Evolutionary conservation across 2,329 filamentous ascomycete species (phyloP), one percentile per base, ranked within the genome.

Genomic region (Mycocentrospora acerina): DNA sequence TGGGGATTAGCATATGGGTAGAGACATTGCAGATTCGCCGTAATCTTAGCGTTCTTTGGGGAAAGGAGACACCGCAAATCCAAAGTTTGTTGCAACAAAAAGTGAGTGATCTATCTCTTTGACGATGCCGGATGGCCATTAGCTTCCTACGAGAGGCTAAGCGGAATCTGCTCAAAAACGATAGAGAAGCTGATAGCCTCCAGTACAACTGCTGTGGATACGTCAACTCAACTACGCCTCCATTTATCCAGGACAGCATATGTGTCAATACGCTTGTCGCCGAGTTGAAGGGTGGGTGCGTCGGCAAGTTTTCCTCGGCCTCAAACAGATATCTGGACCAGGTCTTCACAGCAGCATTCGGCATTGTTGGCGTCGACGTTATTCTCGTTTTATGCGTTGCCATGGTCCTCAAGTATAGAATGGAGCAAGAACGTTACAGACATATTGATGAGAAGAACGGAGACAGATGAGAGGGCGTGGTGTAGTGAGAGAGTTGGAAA

Each of bases 141-240:
- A 11, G 39, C n/a, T 33, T 16, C 43, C 42, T 35, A 33, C 44
- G 48, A 36, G 35, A 37, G 35, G 40, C 32, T 34, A 29, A 28
- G 29, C 29, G 15, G 30, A 24, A 39, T 36, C 26, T 24, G 33
- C 29, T 12, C 28, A 30, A 41, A 46, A 44, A 29, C 29, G n/a
- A n/a, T n/a, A 50, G 28, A 43, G 35, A 42, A 49, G 36, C 46
- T 53, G 40, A 57, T 52, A 48, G 55, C 22, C 15, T 32, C 53
- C 55, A 89, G 82, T 90, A 91, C 64, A 64, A 80, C 55, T 93
- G 88, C 79, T 93, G 88, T 56, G 88, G 88, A 46, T 93, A 88
- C 70, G 70, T 79, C 53, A 88, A 90, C 70, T 81, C 78, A 64
- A 85, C 82, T 4, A 76, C 80, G 10, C 85, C 85, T 9, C 81